Conservation (phyloP, 768 basidiomycete genomes). For the Peribolospora baueri region DNA sequence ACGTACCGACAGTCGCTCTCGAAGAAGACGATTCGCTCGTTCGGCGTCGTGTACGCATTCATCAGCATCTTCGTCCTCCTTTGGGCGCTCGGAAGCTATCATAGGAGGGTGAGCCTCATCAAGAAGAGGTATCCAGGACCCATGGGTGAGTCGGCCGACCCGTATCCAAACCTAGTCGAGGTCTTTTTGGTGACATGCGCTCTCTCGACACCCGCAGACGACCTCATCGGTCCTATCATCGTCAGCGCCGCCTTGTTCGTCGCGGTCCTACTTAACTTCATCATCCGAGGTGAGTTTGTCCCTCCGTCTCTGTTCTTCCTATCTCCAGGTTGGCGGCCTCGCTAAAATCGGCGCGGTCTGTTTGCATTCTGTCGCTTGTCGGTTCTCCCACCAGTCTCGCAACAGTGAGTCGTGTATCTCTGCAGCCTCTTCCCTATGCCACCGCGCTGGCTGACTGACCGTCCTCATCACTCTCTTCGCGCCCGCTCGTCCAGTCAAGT, state of each 20-base stretch:
- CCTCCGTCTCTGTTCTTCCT: not conserved
- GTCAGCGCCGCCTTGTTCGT: conserved; percentile 63
- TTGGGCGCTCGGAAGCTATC: conserved; percentile 68
- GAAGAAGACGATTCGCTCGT: conserved; percentile 23
- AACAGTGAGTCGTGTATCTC: too few species aligned
- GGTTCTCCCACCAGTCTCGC: too few species aligned
- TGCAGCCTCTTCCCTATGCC: too few species aligned
- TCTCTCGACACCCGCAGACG: conserved; percentile 29
- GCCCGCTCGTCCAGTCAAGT: too few species aligned
- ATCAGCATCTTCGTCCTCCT: conserved; percentile 44
- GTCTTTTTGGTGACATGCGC: not conserved
- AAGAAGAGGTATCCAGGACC: conserved; percentile 63
- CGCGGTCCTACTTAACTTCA: conserved; percentile 67
- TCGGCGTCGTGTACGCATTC: conserved; percentile 59
- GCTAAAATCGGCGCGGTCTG: too few species aligned
- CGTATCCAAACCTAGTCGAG: not conserved
- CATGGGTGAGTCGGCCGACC: conserved; percentile 37
- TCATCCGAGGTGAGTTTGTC: conserved; percentile 43
- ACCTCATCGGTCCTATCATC: conserved; percentile 54
- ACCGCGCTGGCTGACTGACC: too few species aligned
- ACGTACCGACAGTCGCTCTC: too few species aligned
- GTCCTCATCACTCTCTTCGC: too few species aligned
- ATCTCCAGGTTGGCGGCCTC: too few species aligned
- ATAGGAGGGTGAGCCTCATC: conserved; percentile 73
- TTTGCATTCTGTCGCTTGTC: too few species aligned